Base-by-base conservation (phyloP, 208 protist species). In the Herpetomonas samuelpessoai region DNA sequence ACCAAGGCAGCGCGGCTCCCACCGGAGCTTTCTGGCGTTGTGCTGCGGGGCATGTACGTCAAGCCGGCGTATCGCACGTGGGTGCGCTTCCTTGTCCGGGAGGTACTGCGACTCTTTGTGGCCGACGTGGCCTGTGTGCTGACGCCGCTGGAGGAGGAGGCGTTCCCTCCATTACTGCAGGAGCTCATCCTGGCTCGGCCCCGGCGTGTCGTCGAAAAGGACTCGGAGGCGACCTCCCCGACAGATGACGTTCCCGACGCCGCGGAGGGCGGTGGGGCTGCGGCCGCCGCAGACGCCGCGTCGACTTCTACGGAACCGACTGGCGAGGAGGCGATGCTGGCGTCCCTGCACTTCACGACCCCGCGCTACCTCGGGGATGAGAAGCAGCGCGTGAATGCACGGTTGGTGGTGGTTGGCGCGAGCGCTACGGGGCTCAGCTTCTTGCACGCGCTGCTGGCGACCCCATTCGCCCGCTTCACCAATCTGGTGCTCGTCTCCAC, bases 401-500 rank as follows among this genome's bases (percentile, higher is more conserved):
- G 93, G 27, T 57, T 97, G 26, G 84, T 96, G 21, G 67, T 97
- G 28, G 84, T 94, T 19, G 93, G 93, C 4, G 88, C 88, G 24
- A 83, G 87, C 10, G 60, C 81, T 16, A 97, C 91, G 2, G 91
- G 83, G 2, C 67, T 96, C 3, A 53, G 72, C 25, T 77, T 86
- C 65, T 72, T 97, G 51, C 75, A 97, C 61, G 76, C 74, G 31
- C 81, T 95, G 30, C 62, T 93, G 22, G 41, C 62, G 19, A 68
- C 94, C 0, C 86, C 92, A 18, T 95, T 92, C 69, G 65, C 89
- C n/a, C 74, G 63, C 41, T 92, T 93, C 71, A 81, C 74, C 19
- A 96, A 96, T 68, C 66, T 97, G 46, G 71, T 93, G 0, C 76
- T 97, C n/a, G 64, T 97, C 26, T 92, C 89, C 2, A 87, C 76